Percentiles rank a stretch among this genome's conserved stretches.
phyloP scores from a whole-genome alignment of 2,329 filamentous ascomycete species.

The Calonectria pseudoturangicola region DNA sequence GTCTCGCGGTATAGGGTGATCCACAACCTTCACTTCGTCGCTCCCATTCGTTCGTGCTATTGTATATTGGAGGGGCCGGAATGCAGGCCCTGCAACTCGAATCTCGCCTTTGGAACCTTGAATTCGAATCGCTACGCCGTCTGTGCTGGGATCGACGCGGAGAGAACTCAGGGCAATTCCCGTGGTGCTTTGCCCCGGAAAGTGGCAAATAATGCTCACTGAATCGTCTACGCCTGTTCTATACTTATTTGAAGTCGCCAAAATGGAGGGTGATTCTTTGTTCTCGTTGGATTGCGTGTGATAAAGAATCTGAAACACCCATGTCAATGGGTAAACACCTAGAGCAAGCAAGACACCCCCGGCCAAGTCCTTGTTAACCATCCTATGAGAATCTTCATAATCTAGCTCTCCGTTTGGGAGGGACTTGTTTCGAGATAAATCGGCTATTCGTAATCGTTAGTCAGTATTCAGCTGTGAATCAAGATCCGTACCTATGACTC shows the following conservation, averaged over 20 bases:
- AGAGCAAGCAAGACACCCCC: constrained; percentile 88
- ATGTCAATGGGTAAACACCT: constrained; percentile 90
- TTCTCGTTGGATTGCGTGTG: constrained; percentile 9
- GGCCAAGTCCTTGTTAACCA: constrained; percentile 86
- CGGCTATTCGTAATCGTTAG: background rate
- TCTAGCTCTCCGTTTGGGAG: constrained; percentile 2
- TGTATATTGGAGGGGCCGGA: constrained; percentile 63
- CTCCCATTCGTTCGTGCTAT: background rate
- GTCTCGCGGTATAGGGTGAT: constrained; percentile 6
- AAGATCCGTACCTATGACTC: constrained; percentile 4
- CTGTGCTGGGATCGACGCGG: constrained; percentile 76
- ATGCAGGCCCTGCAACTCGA: constrained; percentile 29
- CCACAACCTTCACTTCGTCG: background rate
- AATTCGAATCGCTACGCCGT: constrained; percentile 64
- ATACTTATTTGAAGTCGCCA: constrained; percentile 20
- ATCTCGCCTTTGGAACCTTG: constrained; percentile 75
- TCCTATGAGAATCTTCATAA: constrained; percentile 56
- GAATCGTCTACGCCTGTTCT: constrained; percentile 70
- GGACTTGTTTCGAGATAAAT: constrained; percentile 1
- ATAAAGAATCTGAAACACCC: constrained; percentile 66
- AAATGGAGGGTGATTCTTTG: background rate
- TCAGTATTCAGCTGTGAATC: no score
- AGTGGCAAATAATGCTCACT: constrained; percentile 81
- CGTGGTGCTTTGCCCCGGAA: constrained; percentile 71
- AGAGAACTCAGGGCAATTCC: constrained; percentile 73